Evolutionary conservation across 2,329 filamentous ascomycete species (phyloP), one percentile per base, ranked within the genome.

Genomic region (Dothidotthia symphoricarpi): DNA sequence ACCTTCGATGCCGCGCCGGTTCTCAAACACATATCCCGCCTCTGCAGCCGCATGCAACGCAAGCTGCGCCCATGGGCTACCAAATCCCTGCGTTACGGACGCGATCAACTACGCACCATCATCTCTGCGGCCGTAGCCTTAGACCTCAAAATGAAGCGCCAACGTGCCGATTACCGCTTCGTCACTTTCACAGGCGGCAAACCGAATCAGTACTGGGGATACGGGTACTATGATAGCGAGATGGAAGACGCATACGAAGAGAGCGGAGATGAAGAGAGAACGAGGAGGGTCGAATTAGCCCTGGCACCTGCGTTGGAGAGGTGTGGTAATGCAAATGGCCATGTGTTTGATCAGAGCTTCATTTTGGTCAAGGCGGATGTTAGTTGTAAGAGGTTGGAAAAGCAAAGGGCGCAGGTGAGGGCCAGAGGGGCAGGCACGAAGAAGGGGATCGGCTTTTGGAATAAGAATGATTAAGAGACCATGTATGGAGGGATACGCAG

Each of bases 321-420:
- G 42, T 65, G 63, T 24, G 64, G 64, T 14, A 66, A 66, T 47
- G 59, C 64, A 16, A 67, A 66, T 32, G 64, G 64, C 13, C 58
- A 65, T 46, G 47, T 64, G 3, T 66, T 66, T 40, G 63, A 65
- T 25, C 57, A 64, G 33, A 61, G 53, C 35, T 66, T 66, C 31
- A 64, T 67, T 16, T 41, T 67, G 22, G 55, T 67, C 28, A 67
- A 66, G 37, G 61, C 64, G 24, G 64, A 67, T 37, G 64, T 67
- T 12, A 64, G 50, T 14, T 67, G 64, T 44, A 64, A 53, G 44
- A 49, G 56, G 33, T 26, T 65, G 24, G 59, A 59, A 25, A 57
- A 50, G 34, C 26, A 31, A 28, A 49, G 51, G 37, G 56, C 43
- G 28, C 46, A 46, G 24, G 19, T 31, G 3, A 50, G 40, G 13